Conservation (phyloP, 2,329 filamentous ascomycete species). For the Albophoma yamanashiensis region DNA sequence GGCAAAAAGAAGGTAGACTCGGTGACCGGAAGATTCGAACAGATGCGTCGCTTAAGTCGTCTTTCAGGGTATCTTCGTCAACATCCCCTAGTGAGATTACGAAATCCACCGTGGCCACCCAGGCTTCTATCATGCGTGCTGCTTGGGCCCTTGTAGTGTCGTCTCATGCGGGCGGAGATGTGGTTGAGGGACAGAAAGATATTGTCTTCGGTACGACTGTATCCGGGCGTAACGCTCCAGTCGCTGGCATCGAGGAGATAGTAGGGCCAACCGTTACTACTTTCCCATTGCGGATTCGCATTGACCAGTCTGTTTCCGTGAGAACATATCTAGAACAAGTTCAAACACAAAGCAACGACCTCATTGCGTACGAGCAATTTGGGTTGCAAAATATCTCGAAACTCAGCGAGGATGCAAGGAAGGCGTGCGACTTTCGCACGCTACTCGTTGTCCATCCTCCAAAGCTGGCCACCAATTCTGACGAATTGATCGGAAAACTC, state of each 20-base stretch:
- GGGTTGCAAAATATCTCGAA: neutral
- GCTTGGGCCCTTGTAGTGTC: conserved; percentile 8
- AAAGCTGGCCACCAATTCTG: neutral
- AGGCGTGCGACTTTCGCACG: neutral
- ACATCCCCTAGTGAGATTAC: neutral
- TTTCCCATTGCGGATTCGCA: conserved; percentile 37
- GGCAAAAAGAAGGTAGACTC: neutral
- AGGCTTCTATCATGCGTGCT: neutral
- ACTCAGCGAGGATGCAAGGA: neutral
- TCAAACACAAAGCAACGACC: neutral
- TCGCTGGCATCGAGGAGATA: conserved; percentile 39
- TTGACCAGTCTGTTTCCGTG: neutral
- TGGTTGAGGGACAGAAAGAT: conserved; percentile 20
- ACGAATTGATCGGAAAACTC: neutral
- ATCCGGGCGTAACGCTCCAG: conserved; percentile 41
- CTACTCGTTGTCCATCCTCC: conserved; percentile 1
- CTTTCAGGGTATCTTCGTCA: neutral
- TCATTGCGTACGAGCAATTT: neutral
- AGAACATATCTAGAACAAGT: neutral
- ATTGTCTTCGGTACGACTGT: conserved; percentile 50
- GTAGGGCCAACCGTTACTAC: conserved; percentile 52
- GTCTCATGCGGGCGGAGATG: conserved; percentile 4
- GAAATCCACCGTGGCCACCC: neutral
- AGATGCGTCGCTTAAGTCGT: neutral
- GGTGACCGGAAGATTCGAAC: neutral